These are phyloP conservation scores for Salicornia ramosissima DNA, from an alignment of 148 eudicot genomes.

Conservation along the genomic window DNA sequence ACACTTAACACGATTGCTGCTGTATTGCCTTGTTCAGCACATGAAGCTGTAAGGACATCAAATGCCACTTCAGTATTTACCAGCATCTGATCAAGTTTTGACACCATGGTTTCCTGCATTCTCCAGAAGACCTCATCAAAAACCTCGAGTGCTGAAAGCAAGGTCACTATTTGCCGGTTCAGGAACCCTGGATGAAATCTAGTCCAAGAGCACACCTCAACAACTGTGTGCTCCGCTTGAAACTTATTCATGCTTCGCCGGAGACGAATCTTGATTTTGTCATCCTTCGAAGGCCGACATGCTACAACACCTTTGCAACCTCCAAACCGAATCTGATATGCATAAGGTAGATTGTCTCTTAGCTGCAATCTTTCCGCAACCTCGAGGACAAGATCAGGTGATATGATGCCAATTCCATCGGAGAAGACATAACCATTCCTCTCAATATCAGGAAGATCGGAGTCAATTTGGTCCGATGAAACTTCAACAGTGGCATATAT, in stretches of 20 bases:
- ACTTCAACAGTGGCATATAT: constrained; percentile 86
- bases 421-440: constrained; percentile 72
- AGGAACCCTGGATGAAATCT: constrained; percentile 81
- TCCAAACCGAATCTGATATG: constrained; percentile 81
- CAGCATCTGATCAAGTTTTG: constrained; percentile 55
- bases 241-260: constrained; percentile 83
- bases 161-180: constrained; percentile 71
- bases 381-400: constrained; percentile 64
- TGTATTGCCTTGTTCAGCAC: constrained; percentile 71
- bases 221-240: constrained; percentile 51
- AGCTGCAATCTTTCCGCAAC: constrained; percentile 70
- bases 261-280: constrained; percentile 42
- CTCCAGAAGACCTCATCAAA: constrained; percentile 59
- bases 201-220: constrained; percentile 93
- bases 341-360: constrained; percentile 56
- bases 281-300: constrained; percentile 55
- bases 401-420: constrained; percentile 82
- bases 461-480: constrained; percentile 40
- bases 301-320: constrained; percentile 94
- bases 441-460: constrained; percentile 41
- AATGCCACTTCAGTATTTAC: constrained; percentile 58
- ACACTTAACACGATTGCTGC: constrained; percentile 89
- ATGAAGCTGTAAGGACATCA: constrained; percentile 65
- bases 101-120: constrained; percentile 72
- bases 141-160: constrained; percentile 70